Evolutionary conservation across 2,329 filamentous ascomycete genomes (phyloP), one percentile per base, ranked within the genome.

Genomic region (Monilinia vaccinii-corymbosi): DNA sequence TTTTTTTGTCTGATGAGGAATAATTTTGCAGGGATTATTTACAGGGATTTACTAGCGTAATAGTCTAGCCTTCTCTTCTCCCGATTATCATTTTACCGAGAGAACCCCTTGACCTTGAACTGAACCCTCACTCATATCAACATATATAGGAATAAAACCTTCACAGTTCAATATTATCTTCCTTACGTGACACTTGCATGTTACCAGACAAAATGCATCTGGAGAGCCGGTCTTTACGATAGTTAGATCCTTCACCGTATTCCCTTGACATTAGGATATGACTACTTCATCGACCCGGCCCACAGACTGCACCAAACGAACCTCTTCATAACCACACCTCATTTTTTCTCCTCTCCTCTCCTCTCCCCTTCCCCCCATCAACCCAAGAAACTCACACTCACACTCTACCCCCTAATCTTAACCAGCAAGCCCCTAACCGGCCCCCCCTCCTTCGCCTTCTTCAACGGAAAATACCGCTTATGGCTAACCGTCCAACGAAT

Each of bases 1-100:
- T 53, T 53, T 53, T 53, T 53, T 32, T 53, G 38, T 53, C 51
- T 21, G 18, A 53, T 44, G 40, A 25, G 31, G 25, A 53, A 53
- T 32, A 53, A 53, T 44, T 23, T 44, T 44, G 51, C 51, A 53
- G 51, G 51, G 51, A 53, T 53, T 6, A 1, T 23, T 4, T 16
- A 7, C 51, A 53, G 51, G 51, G 51, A 44, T 44, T 44, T 32
- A 23, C 13, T 9, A 23, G 25, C 13, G 25, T 25, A 13, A 14
- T 14, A 36, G 34, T 11, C 14, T 36, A 36, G 40, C n/a, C 40
- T 42, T 42, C 18, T 21, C 9, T 21, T 42, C 25, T 36, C 10
- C 18, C 40, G 38, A 18, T 8, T 40, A 40, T 16, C 14, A 16
- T 40, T 18, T 16, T 16, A 40, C 38, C 16, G 14, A 16, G 14